phyloP scores from a whole-genome alignment of 116 monocot species.

The Zostera marina region DNA sequence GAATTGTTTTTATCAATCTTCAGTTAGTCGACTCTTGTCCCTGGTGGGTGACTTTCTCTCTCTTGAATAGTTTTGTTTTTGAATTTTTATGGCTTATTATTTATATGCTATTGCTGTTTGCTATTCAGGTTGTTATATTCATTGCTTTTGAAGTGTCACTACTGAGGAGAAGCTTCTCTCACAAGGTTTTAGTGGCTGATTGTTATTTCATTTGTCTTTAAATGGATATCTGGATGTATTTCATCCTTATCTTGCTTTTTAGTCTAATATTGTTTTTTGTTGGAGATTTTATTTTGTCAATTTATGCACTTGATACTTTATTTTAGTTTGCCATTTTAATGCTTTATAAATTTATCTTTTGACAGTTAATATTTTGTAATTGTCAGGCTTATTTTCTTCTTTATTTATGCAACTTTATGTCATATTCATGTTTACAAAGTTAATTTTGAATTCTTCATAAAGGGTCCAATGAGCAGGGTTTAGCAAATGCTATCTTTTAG shows the following conservation, averaged over 20 bases:
- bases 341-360: slow-evolving; percentile 6
- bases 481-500: too few relatives aligned
- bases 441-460: too few relatives aligned
- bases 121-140: slow-evolving; percentile 6
- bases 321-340: neutral
- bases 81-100: neutral
- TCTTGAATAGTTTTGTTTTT: neutral
- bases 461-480: too few relatives aligned
- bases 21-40: slow-evolving; percentile 2
- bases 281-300: neutral
- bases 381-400: neutral
- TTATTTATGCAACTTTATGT: neutral
- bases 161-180: neutral
- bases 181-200: neutral
- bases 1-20: slow-evolving; percentile 3
- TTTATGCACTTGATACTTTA: neutral
- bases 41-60: neutral
- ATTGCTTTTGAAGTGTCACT: neutral
- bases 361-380: neutral
- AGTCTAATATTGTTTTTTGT: neutral
- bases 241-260: neutral
- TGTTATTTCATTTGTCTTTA: slow-evolving; percentile 8
- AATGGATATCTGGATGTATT: slow-evolving; percentile 1
- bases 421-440: neutral
- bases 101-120: neutral